Evolutionary conservation across 148 eudicot species (phyloP), one percentile per base, ranked within the genome.

Genomic region (Persicaria tinctoria): DNA sequence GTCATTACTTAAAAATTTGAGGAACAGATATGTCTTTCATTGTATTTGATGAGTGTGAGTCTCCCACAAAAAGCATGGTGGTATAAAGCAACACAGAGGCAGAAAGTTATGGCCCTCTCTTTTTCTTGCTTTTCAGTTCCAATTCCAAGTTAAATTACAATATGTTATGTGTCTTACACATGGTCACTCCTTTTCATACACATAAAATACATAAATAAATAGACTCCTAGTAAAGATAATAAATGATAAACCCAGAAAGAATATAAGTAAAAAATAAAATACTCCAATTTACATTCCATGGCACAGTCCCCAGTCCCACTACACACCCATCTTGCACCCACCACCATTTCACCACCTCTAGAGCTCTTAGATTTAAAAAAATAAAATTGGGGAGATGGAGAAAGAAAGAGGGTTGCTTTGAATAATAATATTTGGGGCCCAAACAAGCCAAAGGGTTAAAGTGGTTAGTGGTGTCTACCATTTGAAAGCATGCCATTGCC

Each of bases 401-500:
- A 41, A 66, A 66, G 12, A 66, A 66, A 66, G 70, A 66, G 47
- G 47, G 47, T 41, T 14, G 70, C 18, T 66, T 66, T 63, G 68
- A 66, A 66, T 66, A 66, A 66, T 66, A 41, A 8, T 53, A 53
- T 57, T 66, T 13, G 12, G 70, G 70, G 70, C 47, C 69, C 69
- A 32, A 32, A 27, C 38, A 23, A 32, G 8, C 48, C 46, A 66
- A 66, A 66, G 70, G 41, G 41, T 17, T 41, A 66, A 66, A 66
- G 70, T 57, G 32, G 56, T 53, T n/a, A 66, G 70, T 57, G 32
- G 56, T 53, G n/a, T 53, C 56, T 53, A 53, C 13, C 68, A 60
- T 60, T 60, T 60, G 13, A 60, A 60, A 60, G 68, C 44, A 66
- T 66, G 70, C 48, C 70, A 38, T 32, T 66, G 70, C 70, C 44